Evolutionary conservation across 1,284 basidiomycete species (phyloP), one percentile per base, ranked within the genome.

Genomic region (Heterobasidion irregulare): DNA sequence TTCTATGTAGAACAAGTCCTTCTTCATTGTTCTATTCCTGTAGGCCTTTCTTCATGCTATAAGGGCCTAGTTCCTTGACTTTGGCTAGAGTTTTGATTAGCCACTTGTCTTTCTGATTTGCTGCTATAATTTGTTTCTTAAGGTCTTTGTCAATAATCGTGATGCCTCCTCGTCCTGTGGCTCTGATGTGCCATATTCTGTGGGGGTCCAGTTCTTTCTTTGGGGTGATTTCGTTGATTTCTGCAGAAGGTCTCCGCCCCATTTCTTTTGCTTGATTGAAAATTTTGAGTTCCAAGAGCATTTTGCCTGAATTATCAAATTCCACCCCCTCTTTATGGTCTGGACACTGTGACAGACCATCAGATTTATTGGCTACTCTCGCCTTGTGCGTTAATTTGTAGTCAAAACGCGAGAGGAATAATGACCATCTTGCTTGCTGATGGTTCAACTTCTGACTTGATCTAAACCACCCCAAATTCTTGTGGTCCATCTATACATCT

Each of bases 131-230:
- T n/a, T n/a, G n/a, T n/a, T n/a, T n/a, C n/a, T n/a, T n/a, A n/a
- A n/a, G n/a, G n/a, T n/a, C n/a, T n/a, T 43, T 2, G 16, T 12
- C 56, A 44, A 59, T 13, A n/a, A 12, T 15, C 10, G 16, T 12
- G 8, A 48, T 52, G 26, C 53, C 35, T 44, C 58, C 60, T 52
- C 58, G 47, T 19, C 63, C 47, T 35, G 56, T 57, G 18, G 61
- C 26, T 13, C 62, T 0, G 63, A 52, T 2, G 63, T 65, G 57
- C 73, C 66, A 15, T 60, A 59, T 6, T 54, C 41, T 47, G 66
- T 67, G 38, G 65, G 63, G 0, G 18, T 6, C 1, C 67, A 53
- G 3, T 2, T 3, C 3, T 2, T 26, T 26, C 2, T 26, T 35
- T 55, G 44, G 1, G 33, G 34, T 5, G 32, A 36, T 8, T 10